phyloP scores from a whole-genome alignment of 441 rosid species.

The Metrosideros polymorpha region DNA sequence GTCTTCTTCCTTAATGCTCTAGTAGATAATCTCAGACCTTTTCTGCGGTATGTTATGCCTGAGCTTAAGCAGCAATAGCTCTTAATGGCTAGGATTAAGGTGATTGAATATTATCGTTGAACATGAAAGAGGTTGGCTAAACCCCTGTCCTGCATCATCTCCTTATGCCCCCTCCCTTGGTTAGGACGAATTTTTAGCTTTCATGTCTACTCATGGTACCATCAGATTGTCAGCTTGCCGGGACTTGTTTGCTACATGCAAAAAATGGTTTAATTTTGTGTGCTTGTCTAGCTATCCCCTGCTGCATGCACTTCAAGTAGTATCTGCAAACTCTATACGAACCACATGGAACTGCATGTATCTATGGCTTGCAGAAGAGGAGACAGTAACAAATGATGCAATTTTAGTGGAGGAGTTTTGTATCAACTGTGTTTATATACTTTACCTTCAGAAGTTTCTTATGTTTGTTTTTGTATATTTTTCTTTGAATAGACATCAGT shows the following conservation, averaged over 20 bases:
- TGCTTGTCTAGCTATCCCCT: background rate
- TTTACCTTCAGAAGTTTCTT: background rate
- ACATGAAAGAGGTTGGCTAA: background rate
- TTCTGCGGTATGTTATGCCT: background rate
- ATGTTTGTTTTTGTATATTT: background rate
- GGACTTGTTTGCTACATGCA: background rate
- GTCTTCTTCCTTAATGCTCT: background rate
- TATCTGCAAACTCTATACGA: background rate
- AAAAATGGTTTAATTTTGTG: background rate
- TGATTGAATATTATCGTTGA: background rate
- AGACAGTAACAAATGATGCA: background rate
- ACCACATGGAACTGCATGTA: background rate
- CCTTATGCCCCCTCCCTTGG: background rate
- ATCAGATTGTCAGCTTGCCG: background rate
- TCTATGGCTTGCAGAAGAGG: background rate
- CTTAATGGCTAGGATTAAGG: background rate
- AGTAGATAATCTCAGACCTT: background rate
- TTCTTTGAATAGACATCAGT: background rate
- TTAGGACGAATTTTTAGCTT: background rate
- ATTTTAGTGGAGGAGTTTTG: background rate
- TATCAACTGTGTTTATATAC: background rate
- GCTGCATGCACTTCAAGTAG: background rate
- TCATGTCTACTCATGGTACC: background rate
- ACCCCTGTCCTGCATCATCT: background rate
- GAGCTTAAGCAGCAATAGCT: background rate